These are phyloP conservation scores for Monilinia vaccinii-corymbosi DNA, from an alignment of 2,329 filamentous ascomycete species.

Conservation along the genomic window DNA sequence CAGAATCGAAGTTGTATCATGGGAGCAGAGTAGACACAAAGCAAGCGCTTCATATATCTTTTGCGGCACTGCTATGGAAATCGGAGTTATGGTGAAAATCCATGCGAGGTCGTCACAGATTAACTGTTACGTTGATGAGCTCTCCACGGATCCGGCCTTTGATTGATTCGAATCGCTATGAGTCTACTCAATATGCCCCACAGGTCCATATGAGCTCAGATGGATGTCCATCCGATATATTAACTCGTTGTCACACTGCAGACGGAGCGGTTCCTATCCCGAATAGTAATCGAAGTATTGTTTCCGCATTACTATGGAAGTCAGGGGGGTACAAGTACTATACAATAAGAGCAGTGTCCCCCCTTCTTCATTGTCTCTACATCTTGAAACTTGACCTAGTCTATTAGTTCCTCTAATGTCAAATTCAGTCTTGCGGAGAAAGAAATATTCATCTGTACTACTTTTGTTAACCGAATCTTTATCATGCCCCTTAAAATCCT, in stretches of 20 bases:
- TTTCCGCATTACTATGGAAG: neutral
- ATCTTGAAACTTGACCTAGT: neutral
- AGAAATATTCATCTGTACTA: too few relatives aligned
- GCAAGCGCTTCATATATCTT: neutral
- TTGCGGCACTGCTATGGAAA: neutral
- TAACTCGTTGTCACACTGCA: neutral
- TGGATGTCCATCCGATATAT: too few relatives aligned
- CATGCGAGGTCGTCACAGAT: neutral
- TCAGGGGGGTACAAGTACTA: neutral
- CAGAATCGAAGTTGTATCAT: neutral
- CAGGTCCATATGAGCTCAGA: too few relatives aligned
- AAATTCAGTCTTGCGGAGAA: neutral
- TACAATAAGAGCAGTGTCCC: neutral
- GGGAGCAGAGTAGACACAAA: neutral
- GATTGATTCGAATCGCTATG: too few relatives aligned
- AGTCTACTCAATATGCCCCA: too few relatives aligned
- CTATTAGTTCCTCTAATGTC: neutral
- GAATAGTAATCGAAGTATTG: neutral
- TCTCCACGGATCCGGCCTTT: too few relatives aligned
- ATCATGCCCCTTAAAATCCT: constrained; percentile 30
- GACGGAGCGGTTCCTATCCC: neutral
- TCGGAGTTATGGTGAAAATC: neutral
- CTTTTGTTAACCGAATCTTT: neutral
- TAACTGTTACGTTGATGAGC: too few relatives aligned
- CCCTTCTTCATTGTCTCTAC: neutral